Evolutionary conservation across 257 asterid genomes (phyloP).

Genomic region (Ehretia macrophylla): DNA sequence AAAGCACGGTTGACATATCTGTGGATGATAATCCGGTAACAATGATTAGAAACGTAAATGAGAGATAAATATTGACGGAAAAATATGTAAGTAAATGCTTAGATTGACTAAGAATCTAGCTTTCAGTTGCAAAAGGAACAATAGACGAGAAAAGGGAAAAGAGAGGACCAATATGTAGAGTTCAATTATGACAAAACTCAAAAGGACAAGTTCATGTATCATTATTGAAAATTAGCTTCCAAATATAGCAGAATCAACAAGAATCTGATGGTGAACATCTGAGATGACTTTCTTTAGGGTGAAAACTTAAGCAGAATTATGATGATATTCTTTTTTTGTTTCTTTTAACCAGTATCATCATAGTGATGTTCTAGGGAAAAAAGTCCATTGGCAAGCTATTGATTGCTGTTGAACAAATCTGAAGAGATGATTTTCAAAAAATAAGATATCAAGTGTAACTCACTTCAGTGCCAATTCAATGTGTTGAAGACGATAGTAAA

Average conservation of each 20-base stretch:
- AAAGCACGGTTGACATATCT: conserved; percentile 98
- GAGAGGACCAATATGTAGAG: not conserved
- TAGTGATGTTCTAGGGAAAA: not conserved
- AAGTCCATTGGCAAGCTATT: conserved; percentile 1
- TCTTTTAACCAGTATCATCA: not conserved
- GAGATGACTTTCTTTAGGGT: not conserved
- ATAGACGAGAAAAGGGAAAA: too few species aligned
- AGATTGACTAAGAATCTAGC: not conserved
- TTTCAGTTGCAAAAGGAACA: not conserved
- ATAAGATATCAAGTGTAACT: conserved; percentile 34
- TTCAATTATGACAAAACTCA: too few species aligned
- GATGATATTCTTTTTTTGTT: not conserved
- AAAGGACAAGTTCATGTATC: not conserved
- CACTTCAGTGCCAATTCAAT: conserved; percentile 94
- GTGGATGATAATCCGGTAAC: conserved; percentile 22
- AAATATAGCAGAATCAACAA: not conserved
- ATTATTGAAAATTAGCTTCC: not conserved
- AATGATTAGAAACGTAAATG: conserved; percentile 3
- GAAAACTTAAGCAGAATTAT: not conserved
- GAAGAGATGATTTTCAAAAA: conserved; percentile 10
- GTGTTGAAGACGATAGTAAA: conserved; percentile 97
- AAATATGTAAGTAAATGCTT: not conserved
- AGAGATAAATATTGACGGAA: too few species aligned
- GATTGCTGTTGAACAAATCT: conserved; percentile 1
- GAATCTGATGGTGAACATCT: not conserved